A percentile compares a stretch with the other conserved stretches of the same genome.
phyloP scores from a whole-genome alignment of 371 early-diverging fungal species.

The Nematocida parisii region DNA sequence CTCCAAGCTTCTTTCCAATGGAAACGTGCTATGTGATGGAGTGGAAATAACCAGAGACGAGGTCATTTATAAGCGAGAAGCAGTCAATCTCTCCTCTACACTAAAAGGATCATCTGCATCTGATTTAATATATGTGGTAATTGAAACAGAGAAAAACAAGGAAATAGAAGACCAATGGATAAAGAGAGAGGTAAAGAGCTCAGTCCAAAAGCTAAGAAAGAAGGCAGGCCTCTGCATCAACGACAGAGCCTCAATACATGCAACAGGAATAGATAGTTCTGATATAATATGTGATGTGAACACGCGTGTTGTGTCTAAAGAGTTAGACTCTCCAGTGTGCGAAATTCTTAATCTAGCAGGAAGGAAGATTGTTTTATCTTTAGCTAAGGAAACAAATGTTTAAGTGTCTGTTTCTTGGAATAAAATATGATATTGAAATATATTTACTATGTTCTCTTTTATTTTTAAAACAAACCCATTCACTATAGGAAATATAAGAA shows the following conservation, averaged over 20 bases:
- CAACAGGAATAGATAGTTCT: conserved; percentile 11
- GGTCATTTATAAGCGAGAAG: conserved; percentile 58
- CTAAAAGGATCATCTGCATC: conserved; percentile 37
- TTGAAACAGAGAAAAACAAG: conserved; percentile 79
- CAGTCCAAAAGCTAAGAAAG: conserved; percentile 93
- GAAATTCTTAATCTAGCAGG: conserved; percentile 18
- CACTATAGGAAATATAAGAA: too few species aligned
- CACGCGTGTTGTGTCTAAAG: neutral
- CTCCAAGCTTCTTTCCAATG: conserved; percentile 3
- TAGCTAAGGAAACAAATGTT: neutral
- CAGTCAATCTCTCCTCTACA: conserved; percentile 19
- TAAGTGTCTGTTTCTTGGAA: neutral
- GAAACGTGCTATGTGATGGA: neutral
- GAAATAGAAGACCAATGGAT: conserved; percentile 82
- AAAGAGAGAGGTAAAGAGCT: conserved; percentile 92
- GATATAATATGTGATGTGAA: conserved; percentile 43
- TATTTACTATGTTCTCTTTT: too few species aligned
- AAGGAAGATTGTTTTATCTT: neutral
- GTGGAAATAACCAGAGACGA: conserved; percentile 55
- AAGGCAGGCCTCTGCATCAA: conserved; percentile 71
- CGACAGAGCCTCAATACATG: conserved; percentile 54
- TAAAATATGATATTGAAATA: conserved; percentile 5
- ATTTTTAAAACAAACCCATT: too few species aligned
- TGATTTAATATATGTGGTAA: conserved; percentile 74
- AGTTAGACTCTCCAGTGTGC: neutral